Percentiles rank a stretch among this genome's conserved stretches.
Conservation (phyloP, 2,329 filamentous ascomycete genomes). For the Onygenales sp. region DNA sequence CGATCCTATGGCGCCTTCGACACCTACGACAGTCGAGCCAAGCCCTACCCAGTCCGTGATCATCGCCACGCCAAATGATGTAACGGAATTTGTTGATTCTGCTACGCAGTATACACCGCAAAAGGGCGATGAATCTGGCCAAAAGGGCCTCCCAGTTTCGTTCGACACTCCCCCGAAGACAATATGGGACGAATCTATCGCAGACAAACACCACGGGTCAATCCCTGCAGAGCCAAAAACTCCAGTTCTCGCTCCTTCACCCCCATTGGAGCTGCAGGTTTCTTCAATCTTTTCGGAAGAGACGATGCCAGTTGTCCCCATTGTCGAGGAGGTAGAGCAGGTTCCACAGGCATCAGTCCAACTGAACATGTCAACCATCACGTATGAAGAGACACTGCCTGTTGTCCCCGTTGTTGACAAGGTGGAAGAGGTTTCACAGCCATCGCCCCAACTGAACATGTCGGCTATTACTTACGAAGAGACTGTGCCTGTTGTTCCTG, state of each 20-base stretch:
- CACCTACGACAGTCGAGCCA: conserved; percentile 12
- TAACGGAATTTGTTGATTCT: conserved; percentile 26
- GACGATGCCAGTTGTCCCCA: conserved; percentile 34
- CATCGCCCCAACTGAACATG: conserved; percentile 23
- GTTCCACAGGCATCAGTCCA: conserved; percentile 16
- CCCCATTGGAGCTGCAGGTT: conserved; percentile 18
- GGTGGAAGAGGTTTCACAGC: background rate
- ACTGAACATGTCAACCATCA: conserved; percentile 23
- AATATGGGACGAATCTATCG: conserved; percentile 26
- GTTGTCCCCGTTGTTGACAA: conserved; percentile 8
- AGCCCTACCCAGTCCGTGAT: conserved; percentile 11
- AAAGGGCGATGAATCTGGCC: conserved; percentile 14
- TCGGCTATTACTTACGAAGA: conserved; percentile 9
- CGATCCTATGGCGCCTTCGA: background rate
- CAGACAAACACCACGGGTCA: background rate
- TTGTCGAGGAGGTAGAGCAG: conserved; percentile 22
- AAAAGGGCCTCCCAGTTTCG: conserved; percentile 17
- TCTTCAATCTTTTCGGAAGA: conserved; percentile 26
- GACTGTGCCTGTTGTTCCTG: conserved; percentile 3
- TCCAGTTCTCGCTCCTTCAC: conserved; percentile 10
- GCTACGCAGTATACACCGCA: conserved; percentile 35
- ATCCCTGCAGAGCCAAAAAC: background rate
- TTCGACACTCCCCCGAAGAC: conserved; percentile 32
- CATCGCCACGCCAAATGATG: conserved; percentile 11
- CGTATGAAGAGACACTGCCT: conserved; percentile 22